Conservation (phyloP, 1,139 yeast species). For the Meyerozyma athensensis region DNA sequence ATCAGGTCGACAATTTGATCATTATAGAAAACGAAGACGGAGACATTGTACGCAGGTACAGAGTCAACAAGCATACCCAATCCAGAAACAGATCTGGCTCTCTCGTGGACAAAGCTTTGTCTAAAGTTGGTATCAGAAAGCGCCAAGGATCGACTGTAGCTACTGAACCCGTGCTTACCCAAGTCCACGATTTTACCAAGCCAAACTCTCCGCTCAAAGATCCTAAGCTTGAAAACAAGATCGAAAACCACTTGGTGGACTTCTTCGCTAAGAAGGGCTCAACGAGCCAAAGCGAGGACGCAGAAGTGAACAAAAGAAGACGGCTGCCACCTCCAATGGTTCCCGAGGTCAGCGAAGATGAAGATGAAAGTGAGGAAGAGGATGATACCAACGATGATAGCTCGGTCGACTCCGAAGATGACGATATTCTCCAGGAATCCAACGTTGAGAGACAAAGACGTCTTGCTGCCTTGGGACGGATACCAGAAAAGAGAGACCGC, state of each 20-base stretch:
- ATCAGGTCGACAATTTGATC: slow-evolving; percentile 60
- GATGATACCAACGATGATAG: slow-evolving; percentile 2
- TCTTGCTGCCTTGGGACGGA: slow-evolving; percentile 70
- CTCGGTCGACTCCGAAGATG: slow-evolving; percentile 14
- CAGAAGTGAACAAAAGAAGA: background rate
- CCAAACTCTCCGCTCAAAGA: slow-evolving; percentile 15
- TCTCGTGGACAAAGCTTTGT: slow-evolving; percentile 41
- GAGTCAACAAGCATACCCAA: slow-evolving; percentile 38
- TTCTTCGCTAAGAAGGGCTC: slow-evolving; percentile 14
- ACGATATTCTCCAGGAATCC: slow-evolving; percentile 47
- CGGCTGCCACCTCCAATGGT: slow-evolving; percentile 4
- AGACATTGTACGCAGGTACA: slow-evolving; percentile 80
- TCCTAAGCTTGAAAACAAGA: slow-evolving; percentile 17
- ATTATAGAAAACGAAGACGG: slow-evolving; percentile 90
- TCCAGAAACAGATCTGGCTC: slow-evolving; percentile 28
- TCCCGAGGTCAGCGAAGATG: slow-evolving; percentile 15
- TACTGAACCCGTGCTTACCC: slow-evolving; percentile 4
- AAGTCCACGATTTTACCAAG: slow-evolving; percentile 4
- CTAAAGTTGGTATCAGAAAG: slow-evolving; percentile 46
- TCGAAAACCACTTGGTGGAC: slow-evolving; percentile 25
- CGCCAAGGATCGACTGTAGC: slow-evolving; percentile 11
- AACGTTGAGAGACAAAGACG: slow-evolving; percentile 72
- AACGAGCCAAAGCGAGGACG: slow-evolving; percentile 6
- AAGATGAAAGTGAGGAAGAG: slow-evolving; percentile 12
- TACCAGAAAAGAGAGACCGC: slow-evolving; percentile 38